A percentile compares a stretch with the other conserved stretches of the same genome.
Conservation (phyloP, 441 rosid species). For the Syzygium malaccense region DNA sequence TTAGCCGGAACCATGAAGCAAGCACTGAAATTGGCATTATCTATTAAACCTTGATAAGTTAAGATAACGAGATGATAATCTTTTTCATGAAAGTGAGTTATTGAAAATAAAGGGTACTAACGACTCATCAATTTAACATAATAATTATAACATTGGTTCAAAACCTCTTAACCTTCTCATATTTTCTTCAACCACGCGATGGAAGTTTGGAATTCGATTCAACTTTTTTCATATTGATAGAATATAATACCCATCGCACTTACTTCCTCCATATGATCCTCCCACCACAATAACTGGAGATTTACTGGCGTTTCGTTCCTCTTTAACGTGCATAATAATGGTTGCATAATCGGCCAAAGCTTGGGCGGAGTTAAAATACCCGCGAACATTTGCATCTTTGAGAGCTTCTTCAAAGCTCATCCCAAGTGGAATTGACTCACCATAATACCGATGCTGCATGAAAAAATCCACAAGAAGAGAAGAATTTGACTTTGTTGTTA, state of each 20-base stretch:
- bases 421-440: constrained; percentile 27
- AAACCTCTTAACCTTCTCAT: neutral
- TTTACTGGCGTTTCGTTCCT: constrained; percentile 2
- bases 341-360: constrained; percentile 39
- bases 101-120: neutral
- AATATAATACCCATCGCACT: neutral
- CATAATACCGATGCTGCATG: constrained; percentile 33
- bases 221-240: neutral
- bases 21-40: constrained; percentile 20
- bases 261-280: constrained; percentile 42
- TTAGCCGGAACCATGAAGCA: constrained; percentile 52
- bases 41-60: neutral
- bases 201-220: neutral
- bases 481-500: neutral
- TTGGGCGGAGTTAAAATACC: constrained; percentile 31
- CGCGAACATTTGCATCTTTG: constrained; percentile 17
- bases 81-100: neutral
- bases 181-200: neutral
- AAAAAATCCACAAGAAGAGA: neutral
- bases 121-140: neutral
- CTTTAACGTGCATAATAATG: constrained; percentile 18
- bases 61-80: neutral
- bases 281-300: constrained; percentile 32
- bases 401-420: constrained; percentile 14
- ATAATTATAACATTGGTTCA: neutral